phyloP scores from a whole-genome alignment of 1,284 basidiomycete genomes.

The Ustilago vetiveriae region DNA sequence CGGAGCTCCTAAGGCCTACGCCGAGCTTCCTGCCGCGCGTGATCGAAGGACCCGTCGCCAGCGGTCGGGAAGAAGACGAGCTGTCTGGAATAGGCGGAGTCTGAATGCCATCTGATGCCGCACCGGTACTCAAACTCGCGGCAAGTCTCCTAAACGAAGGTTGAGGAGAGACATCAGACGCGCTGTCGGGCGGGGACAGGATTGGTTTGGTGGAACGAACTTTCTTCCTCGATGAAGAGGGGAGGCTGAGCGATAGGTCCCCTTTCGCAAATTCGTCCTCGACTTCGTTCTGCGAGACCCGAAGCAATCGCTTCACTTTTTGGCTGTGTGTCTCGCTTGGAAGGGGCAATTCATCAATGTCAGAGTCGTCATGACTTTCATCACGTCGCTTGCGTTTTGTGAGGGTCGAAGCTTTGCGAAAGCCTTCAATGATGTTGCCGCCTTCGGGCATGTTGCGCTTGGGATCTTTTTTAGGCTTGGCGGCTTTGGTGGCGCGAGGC shows the following conservation, averaged over 20 bases:
- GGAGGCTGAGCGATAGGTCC: conserved; percentile 24
- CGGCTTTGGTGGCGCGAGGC: conserved; percentile 20
- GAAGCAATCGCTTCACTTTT: conserved; percentile 17
- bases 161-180: conserved; percentile 13
- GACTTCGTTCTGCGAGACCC: neutral
- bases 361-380: conserved; percentile 19
- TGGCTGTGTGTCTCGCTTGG: conserved; percentile 38
- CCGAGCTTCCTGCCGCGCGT: conserved; percentile 25
- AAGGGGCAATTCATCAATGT: conserved; percentile 1
- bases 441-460: conserved; percentile 56
- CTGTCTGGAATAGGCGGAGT: conserved; percentile 7
- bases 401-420: conserved; percentile 59
- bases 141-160: neutral
- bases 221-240: conserved; percentile 1
- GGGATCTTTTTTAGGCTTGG: conserved; percentile 56
- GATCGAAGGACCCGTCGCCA: conserved; percentile 5
- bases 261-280: conserved; percentile 16
- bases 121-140: conserved; percentile 3
- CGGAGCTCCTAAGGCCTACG: conserved; percentile 15
- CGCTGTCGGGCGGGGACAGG: conserved; percentile 12
- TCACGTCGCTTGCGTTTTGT: conserved; percentile 16
- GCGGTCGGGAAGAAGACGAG: conserved; percentile 18
- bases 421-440: conserved; percentile 36
- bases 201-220: neutral
- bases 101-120: conserved; percentile 9